Base-by-base conservation (phyloP, 1,139 yeast genomes). In the Suhomyces bokatorum region DNA sequence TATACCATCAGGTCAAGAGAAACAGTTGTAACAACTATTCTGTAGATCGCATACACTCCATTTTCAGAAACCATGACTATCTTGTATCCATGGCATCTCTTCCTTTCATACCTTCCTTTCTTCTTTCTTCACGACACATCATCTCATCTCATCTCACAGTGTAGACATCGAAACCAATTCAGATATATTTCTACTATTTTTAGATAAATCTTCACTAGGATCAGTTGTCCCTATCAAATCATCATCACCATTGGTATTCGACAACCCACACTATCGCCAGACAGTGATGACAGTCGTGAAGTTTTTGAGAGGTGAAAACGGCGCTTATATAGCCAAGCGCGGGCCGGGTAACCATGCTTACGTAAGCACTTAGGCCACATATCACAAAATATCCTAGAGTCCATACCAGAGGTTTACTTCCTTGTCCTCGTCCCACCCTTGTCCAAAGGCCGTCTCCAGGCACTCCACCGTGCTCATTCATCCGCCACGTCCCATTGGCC, bases 141-240 rank as follows among this genome's bases (percentile, higher is more conserved):
- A 20, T 6, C 24, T 20, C 24, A 20, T 20, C 24, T 4, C 24
- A 4, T 20, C 24, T 5, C 8, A 20, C n/a, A 20, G 24, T 20
- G 24, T 8, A 20, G 35, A 12, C n/a, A 17, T 16, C 35, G 29
- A 14, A 24, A 34, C 36, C 34, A 37, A 31, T 34, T 43, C 47
- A 46, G 49, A 43, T 37, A 38, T 52, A 15, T 59, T n/a, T 60
- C 62, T 59, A 58, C 63, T 59, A 59, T 58, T 61, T 34, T 26
- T 52, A 48, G 48, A 55, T 51, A 54, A 54, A 47, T 58, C 62
- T 51, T 58, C 62, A 58, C 47, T 46, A 47, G 43, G 47, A 64
- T 67, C 71, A 67, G 71, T 66, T 67, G 71, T 67, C 71, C 71
- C 71, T 67, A 67, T 67, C 71, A 57, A 54, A 44, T 49, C 44